phyloP scores from a whole-genome alignment of 208 protist species.

The Naegleria gruberi region DNA sequence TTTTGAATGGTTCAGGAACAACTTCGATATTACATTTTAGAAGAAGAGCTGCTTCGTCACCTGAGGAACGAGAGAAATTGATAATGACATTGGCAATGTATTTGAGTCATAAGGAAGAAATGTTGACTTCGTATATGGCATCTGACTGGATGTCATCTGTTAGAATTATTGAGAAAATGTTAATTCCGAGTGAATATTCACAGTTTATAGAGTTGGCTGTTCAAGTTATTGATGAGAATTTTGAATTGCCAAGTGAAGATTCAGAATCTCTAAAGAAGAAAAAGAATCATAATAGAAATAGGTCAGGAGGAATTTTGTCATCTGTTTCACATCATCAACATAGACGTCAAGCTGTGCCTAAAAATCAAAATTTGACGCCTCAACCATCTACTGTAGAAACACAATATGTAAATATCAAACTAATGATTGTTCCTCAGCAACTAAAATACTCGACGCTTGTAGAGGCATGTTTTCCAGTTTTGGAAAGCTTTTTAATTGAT shows the following conservation, averaged over 20 bases:
- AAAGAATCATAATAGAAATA: neutral
- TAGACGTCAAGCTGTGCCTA: neutral
- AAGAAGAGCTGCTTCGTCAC: neutral
- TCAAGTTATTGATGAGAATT: neutral
- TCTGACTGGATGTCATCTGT: neutral
- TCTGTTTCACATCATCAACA: neutral
- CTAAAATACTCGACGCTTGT: neutral
- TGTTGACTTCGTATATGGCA: neutral
- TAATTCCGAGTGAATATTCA: neutral
- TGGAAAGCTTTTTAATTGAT: neutral
- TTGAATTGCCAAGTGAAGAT: neutral
- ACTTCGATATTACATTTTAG: neutral
- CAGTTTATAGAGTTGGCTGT: neutral
- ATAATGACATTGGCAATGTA: neutral
- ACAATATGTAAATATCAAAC: neutral
- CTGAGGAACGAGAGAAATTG: neutral
- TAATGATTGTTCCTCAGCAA: neutral
- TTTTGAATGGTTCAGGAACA: neutral
- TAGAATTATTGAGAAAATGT: neutral
- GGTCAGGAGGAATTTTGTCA: neutral
- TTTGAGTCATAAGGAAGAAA: neutral
- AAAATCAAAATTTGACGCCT: neutral
- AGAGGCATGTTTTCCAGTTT: neutral
- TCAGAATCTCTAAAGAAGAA: neutral
- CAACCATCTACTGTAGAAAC: neutral